Evolutionary conservation across 495 filamentous ascomycete species (phyloP).

Genomic region (Daldinia bambusicola): DNA sequence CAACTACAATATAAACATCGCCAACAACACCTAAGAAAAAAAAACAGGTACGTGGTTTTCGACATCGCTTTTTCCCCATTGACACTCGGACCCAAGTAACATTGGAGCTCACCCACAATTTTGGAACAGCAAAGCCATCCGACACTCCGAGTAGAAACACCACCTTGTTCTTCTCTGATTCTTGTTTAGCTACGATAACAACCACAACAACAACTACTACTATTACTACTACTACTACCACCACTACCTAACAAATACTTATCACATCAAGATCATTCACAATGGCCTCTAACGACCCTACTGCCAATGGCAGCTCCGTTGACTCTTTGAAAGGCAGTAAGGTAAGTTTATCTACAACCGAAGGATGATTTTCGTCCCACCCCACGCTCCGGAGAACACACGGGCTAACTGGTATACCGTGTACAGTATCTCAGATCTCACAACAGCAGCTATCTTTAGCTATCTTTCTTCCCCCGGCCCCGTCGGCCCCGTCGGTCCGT

Average conservation of each 20-base stretch:
- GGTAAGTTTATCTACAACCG: constrained; percentile 49
- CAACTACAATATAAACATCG: background rate
- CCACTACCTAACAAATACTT: too few species aligned
- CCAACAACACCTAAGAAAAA: background rate
- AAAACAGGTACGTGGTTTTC: background rate
- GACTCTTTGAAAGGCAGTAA: constrained; percentile 58
- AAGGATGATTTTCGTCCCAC: constrained; percentile 10
- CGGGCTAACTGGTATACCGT: constrained; percentile 48
- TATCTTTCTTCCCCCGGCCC: constrained; percentile 7
- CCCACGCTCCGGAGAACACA: constrained; percentile 14
- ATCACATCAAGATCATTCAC: constrained; percentile 44
- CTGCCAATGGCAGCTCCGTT: constrained; percentile 44
- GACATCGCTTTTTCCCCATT: background rate
- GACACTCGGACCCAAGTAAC: constrained; percentile 9
- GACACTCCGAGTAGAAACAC: constrained; percentile 33
- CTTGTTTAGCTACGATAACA: constrained; percentile 25
- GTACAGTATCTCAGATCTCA: constrained; percentile 26
- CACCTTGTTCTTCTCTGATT: background rate
- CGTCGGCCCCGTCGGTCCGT: constrained; percentile 9
- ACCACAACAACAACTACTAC: background rate
- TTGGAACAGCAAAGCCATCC: constrained; percentile 25
- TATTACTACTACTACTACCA: too few species aligned
- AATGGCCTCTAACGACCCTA: constrained; percentile 44
- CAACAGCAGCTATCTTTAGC: background rate
- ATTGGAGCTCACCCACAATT: constrained; percentile 40